Percentiles rank a stretch among this genome's conserved stretches.
These are phyloP conservation scores for Penicillium maclennaniae DNA, from an alignment of 495 filamentous ascomycete species.

Conservation along the genomic window DNA sequence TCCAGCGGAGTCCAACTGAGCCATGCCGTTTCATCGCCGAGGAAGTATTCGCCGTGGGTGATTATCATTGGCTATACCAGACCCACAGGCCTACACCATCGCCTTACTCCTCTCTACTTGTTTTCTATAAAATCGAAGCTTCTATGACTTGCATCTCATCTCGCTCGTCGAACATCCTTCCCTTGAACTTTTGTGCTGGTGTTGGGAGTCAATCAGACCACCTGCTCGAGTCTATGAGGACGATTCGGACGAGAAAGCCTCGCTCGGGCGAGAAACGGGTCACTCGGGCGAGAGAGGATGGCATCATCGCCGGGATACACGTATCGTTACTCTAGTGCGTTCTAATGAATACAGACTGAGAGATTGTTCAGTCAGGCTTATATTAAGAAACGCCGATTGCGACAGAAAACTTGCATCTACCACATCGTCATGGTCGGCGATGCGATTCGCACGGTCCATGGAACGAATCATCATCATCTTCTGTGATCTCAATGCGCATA, in stretches of 20 bases:
- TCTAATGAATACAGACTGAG: not conserved
- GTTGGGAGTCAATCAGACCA: not conserved
- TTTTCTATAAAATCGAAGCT: not conserved
- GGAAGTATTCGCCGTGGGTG: not conserved
- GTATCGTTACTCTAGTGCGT: conserved; percentile 5
- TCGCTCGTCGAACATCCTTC: not conserved
- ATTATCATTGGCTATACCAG: not conserved
- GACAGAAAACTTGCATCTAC: not conserved
- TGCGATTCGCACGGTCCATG: not conserved
- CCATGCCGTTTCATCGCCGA: not conserved
- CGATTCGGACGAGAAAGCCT: conserved; percentile 13
- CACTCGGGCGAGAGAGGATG: conserved; percentile 18
- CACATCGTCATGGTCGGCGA: not conserved
- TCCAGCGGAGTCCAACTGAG: not conserved
- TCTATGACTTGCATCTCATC: not conserved
- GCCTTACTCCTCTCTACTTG: not conserved
- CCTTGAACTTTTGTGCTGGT: not conserved
- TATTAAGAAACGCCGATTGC: not conserved
- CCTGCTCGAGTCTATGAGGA: not conserved
- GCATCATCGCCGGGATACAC: conserved; percentile 5
- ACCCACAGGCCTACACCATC: conserved; percentile 1
- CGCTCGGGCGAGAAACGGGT: conserved; percentile 17
- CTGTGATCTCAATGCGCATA: not conserved
- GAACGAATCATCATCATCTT: not conserved
- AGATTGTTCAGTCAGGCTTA: not conserved